Evolutionary conservation across 306 rosid genomes (phyloP), one percentile per base, ranked within the genome.

Genomic region (Canavalia ensiformis): DNA sequence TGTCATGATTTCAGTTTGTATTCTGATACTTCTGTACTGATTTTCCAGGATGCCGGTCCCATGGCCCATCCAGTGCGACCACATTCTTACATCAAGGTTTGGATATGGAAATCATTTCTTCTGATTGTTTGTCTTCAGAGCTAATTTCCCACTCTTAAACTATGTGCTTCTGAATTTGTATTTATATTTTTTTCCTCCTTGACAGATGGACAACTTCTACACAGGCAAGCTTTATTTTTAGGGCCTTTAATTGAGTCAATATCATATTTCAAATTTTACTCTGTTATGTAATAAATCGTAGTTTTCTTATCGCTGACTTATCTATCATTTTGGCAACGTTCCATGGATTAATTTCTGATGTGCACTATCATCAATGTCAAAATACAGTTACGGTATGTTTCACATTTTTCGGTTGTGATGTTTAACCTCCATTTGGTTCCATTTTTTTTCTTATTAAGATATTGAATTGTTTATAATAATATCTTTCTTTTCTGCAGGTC

Each of bases 61-160:
- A 96, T 96, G 98, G 97, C 99, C 82, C 99, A 96, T 87, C 99
- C 99, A 4, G 97, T 96, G 75, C 90, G 98, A 52, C 99, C 99
- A 45, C 99, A 96, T 86, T 96, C 99, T 62, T 96, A 96, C 81
- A 96, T 96, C 76, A 96, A 96, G 99, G 99, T 96, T 84, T 74
- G 88, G 81, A 73, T 73, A 60, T 77, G 44, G 5, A 78, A 56
- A 72, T 84, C 56, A 46, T 75, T 77, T 75, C 63, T 12, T 55
- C 56, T 52, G 71, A 39, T 51, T 67, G 70, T 45, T 73, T 86
- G 49, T 72, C 63, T 49, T 2, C 50, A 13, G 77, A 33, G 60
- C 42, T 11, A 30, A 1, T 8, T 30, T 69, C 12, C 30, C 28
- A 12, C 7, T 39, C 74, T 79, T 34, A 7, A 8, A 39, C 28